Evolutionary conservation across 2,329 filamentous ascomycete genomes (phyloP), one percentile per base, ranked within the genome.

Genomic region (Diplodia scrobiculata): DNA sequence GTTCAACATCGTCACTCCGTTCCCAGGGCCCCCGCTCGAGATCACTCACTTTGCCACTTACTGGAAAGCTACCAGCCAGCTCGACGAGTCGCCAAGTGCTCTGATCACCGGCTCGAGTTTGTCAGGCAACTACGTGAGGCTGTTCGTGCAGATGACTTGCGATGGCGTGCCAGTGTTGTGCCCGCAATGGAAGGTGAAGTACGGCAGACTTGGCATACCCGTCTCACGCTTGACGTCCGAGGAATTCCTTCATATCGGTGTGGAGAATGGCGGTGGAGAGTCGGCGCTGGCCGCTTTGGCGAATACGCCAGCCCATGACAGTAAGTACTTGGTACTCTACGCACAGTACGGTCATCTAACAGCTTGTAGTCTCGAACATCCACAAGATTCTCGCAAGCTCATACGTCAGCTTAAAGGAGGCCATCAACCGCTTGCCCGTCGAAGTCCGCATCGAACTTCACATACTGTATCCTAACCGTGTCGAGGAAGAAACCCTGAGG

Each of bases 1-100:
- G 70, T 96, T 92, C 65, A 93, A 98, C 75, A 92, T 98, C 29
- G 96, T 99, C 76, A 97, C 97, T 74, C 95, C 95, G 0, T 99
- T 98, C 80, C 87, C 89, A 69, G 94, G 95, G 7, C 90, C 92
- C 68, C 92, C 95, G 3, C 82, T 99, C 25, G 95, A 99, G 77
- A 97, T 99, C 68, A 96, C 95, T 0, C 93, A 98, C 74, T 99
- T 98, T 72, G 95, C 96, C 69, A 98, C 95, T 0, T 99, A 99
- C 78, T 99, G 95, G 95, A 99, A 98, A 78, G 94, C 94, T 0
- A 99, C 95, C 0, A 97, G 92, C 73, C 92, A 97, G 71, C 85
- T 95, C 55, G 92, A 97, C 75, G 88, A 91, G 60, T 91, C 92
- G 54, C 89, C 90, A 27, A 95, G 86, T 73, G 91, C 92, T 27